Evolutionary conservation across 495 filamentous ascomycete species (phyloP).

Genomic region (Daldinia bambusicola): DNA sequence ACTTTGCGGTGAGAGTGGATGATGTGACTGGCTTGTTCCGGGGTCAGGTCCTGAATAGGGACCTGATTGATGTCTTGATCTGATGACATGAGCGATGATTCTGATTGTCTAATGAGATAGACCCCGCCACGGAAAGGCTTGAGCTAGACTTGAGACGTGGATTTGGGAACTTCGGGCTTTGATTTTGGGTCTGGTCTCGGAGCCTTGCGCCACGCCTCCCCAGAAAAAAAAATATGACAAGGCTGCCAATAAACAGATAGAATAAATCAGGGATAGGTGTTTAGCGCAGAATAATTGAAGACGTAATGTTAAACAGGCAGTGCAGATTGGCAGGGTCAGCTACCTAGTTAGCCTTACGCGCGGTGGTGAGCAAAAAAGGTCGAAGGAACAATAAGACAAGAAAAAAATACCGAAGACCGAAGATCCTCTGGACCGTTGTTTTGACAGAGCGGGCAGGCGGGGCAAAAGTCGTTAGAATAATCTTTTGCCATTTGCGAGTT

Average conservation of each 20-base stretch:
- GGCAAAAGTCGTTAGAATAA: constrained; percentile 32
- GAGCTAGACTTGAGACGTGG: constrained; percentile 8
- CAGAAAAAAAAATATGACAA: constrained; percentile 13
- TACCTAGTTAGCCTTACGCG: constrained; percentile 14
- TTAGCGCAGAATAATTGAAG: constrained; percentile 33
- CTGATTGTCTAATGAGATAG: constrained; percentile 23
- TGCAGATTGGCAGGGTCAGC: constrained; percentile 29
- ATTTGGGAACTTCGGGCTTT: constrained; percentile 19
- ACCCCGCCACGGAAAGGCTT: constrained; percentile 36
- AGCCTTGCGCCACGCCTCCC: constrained; percentile 25
- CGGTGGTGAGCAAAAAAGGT: constrained; percentile 9
- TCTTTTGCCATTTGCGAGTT: constrained; percentile 20
- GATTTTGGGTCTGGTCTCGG: background rate
- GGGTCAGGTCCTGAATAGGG: constrained; percentile 61
- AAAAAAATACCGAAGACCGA: constrained; percentile 44
- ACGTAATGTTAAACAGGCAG: constrained; percentile 17
- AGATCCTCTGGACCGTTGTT: constrained; percentile 40
- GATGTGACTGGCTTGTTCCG: constrained; percentile 67
- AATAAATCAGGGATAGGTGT: constrained; percentile 26
- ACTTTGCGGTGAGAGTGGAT: constrained; percentile 69
- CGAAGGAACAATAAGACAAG: constrained; percentile 25
- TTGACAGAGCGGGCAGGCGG: constrained; percentile 24
- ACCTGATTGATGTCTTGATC: constrained; percentile 51
- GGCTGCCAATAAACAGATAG: constrained; percentile 38
- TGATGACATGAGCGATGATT: constrained; percentile 42